Evolutionary conservation across 768 basidiomycete species (phyloP), one percentile per base, ranked within the genome.

Genomic region (Boletus insuetus): DNA sequence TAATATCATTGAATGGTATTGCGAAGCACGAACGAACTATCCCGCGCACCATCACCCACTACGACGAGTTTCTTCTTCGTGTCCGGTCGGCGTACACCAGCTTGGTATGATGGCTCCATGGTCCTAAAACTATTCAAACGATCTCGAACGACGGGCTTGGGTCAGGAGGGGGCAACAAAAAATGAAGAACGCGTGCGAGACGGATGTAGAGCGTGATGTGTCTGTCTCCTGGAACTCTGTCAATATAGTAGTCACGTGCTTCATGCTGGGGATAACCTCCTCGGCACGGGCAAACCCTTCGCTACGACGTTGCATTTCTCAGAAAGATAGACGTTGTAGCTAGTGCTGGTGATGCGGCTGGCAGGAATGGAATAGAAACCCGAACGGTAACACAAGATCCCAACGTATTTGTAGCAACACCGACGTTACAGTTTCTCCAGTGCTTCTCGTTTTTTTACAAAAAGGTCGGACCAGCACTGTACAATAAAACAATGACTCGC

Each of bases 41-140:
- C 58, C 61, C 74, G 73, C 80, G 77, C 72, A 87, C 91, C 91
- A 70, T 93, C 91, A 56, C 89, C 90, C 35, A 92, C 90, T 43
- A 94, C 91, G 49, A 94, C 91, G 40, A 94, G 81, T 70, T 94
- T 94, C 65, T 84, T 83, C 77, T 94, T 94, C 57, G 87, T 66
- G 67, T 93, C 91, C 54, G 91, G 91, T 67, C 86, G 75, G 58
- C 83, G 78, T 59, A 69, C 60, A 31, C 56, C 56, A 47, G 59
- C 55, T 49, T 69, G 67, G 10, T 61, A 64, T 40, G 63, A 59
- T 5, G 67, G 44, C 4, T 71, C 69, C 69, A 71, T 71, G 26
- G 24, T 46, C 11, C 32, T 56, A n/a, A 26, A 51, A 32, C 14
- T 41, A 37, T 26, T 54, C 46, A 29, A 17, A 35, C 16, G 42